phyloP scores from a whole-genome alignment of 192 early-diverging fungal genomes.

The Linnemannia exigua region DNA sequence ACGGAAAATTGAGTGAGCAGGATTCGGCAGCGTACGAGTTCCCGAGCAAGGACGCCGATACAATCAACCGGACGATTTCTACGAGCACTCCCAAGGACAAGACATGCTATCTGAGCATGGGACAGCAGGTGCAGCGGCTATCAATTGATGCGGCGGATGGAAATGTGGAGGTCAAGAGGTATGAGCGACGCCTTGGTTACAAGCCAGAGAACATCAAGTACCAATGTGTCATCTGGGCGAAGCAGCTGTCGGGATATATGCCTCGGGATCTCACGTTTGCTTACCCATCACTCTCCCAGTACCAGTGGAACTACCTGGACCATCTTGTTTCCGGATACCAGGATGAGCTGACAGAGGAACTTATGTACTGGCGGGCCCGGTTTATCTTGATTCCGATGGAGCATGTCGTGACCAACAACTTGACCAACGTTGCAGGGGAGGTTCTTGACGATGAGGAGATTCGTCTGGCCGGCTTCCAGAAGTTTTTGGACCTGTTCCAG shows the following conservation, averaged over 20 bases:
- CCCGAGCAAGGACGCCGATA: constrained; percentile 32
- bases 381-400: constrained; percentile 93
- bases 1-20: constrained; percentile 8
- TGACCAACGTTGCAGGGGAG: constrained; percentile 68
- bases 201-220: constrained; percentile 73
- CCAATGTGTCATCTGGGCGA: constrained; percentile 89
- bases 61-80: background rate
- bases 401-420: constrained; percentile 63
- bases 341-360: constrained; percentile 80
- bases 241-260: constrained; percentile 73
- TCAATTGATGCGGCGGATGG: constrained; percentile 72
- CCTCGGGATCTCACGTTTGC: constrained; percentile 71
- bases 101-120: constrained; percentile 86
- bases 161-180: constrained; percentile 91
- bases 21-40: constrained; percentile 28
- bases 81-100: constrained; percentile 28
- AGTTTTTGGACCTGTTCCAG: constrained; percentile 87
- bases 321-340: constrained; percentile 91
- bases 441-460: constrained; percentile 90
- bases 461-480: constrained; percentile 86
- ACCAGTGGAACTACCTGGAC: constrained; percentile 97
- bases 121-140: constrained; percentile 90
- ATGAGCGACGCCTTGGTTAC: constrained; percentile 78
- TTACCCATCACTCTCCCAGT: constrained; percentile 82
- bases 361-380: constrained; percentile 90